Base-by-base conservation (phyloP, 352 stramenopile genomes). In the Phytopythium litorale region DNA sequence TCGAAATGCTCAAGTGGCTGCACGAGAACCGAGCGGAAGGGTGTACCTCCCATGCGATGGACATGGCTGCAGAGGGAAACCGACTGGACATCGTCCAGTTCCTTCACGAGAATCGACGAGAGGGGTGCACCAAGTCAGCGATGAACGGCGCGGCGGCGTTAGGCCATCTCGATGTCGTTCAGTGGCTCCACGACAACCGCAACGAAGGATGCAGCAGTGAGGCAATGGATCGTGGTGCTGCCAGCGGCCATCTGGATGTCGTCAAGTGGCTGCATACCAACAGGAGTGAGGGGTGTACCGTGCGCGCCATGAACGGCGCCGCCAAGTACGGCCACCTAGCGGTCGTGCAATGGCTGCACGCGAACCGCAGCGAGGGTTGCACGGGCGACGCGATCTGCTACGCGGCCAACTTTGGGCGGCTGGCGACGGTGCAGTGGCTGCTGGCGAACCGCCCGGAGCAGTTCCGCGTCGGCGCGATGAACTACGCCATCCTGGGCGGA, bases 81-180 rank as follows among this genome's bases (percentile, higher is more conserved):
- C 61, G 75, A 21, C 28, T 78, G 23, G 53, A 73, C 2, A 64
- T 80, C 46, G 62, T 80, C 6, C 21, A 62, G 21, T 80, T 75
- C 33, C 63, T 80, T 37, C 64, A 80, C 58, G 8, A 13, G 8
- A 72, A 78, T 46, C 64, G 70, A 3, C 49, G 57, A 0, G 70
- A 76, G 55, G 72, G 72, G 8, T 78, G 70, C 33, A 37, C 33
- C 5, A 37, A 37, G 9, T 37, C 33, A 11, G 30, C 30, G 3
- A 56, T 56, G 50, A 30, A 56, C 28, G 4, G 13, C 13, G 50
- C 30, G 0, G 50, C 50, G 28, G 3, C 12, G 28, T 23, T 71
- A 9, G 73, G 71, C 37, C 70, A 81, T 42, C 50, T 78, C 2
- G 58, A 28, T 13, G 45, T 81, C 21, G 70, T 81, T 6, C 32